Evolutionary conservation across 768 basidiomycete genomes (phyloP), one percentile per base, ranked within the genome.

Genomic region (Hemileccinum impolitum): DNA sequence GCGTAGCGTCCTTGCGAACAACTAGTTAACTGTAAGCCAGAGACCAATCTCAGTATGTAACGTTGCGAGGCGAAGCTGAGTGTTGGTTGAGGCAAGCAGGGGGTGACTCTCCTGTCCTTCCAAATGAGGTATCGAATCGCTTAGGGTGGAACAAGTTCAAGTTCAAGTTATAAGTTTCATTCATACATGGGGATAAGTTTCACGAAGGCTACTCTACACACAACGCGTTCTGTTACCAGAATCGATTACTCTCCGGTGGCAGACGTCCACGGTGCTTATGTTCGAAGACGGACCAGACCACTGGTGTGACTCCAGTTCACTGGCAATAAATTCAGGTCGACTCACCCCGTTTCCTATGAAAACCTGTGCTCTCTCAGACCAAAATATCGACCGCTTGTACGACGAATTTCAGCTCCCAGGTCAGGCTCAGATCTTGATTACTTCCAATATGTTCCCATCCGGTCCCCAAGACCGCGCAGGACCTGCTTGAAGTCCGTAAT

Each of bases 321-420:
- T 17, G 28, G n/a, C 4, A 18, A 28, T 8, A 3, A 41, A 47
- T 9, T 10, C 6, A 9, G n/a, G 12, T 39, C 8, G 6, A 61
- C 75, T 57, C 48, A 75, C 76, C 59, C 78, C 79, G 40, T 80
- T 80, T 7, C 77, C 79, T 32, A 79, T 62, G 57, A 80, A 75
- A 21, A 72, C 67, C 46, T 78, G 74, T 6, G 76, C 76, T 45
- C 66, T 62, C 50, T 70, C 60, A 2, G 72, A 79, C 67, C 11
- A 72, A 60, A 75, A 81, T 80, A 52, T 80, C 79, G 32, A 79
- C 53, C 39, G 72, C 74, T 56, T 76, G 73, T 0, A 64, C 64
- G n/a, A 75, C 70, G 39, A 68, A 74, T 45, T 61, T 60, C 56
- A 79, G 72, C 53, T 76, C 74, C 58, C 59, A 60, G 4, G 64